Percentiles rank a stretch among this genome's conserved stretches.
These are phyloP conservation scores for Fusarium equiseti DNA, from an alignment of 2,329 filamentous ascomycete species.

Conservation along the genomic window DNA sequence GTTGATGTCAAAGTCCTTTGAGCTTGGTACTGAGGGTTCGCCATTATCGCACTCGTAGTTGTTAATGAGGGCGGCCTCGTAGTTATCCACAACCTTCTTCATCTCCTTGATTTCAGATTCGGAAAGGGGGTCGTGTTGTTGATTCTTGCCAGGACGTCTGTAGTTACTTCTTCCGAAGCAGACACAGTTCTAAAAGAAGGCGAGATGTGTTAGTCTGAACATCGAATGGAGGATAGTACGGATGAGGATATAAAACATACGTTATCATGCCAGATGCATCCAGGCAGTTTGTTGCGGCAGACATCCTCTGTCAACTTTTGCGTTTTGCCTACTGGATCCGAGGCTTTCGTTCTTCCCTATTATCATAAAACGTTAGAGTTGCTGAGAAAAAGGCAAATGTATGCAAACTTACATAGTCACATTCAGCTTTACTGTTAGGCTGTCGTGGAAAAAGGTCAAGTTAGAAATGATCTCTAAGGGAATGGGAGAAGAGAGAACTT, in stretches of 20 bases:
- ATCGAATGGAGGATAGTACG: background rate
- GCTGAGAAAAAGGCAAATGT: background rate
- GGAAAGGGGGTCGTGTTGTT: background rate
- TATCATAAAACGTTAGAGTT: background rate
- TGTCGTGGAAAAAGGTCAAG: background rate
- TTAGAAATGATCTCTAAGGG: background rate
- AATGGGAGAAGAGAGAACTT: background rate
- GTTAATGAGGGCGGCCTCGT: constrained; percentile 1
- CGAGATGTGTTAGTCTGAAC: background rate
- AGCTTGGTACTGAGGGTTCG: background rate
- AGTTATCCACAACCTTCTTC: constrained; percentile 4
- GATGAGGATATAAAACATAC: background rate
- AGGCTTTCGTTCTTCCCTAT: background rate
- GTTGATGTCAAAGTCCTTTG: background rate
- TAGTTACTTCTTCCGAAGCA: background rate
- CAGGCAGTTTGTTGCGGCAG: background rate
- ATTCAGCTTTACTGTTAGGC: background rate
- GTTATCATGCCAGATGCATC: constrained; percentile 8
- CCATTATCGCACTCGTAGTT: constrained; percentile 10
- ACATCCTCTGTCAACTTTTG: background rate
- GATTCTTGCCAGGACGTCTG: background rate
- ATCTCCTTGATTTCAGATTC: background rate
- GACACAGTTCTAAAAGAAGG: background rate
- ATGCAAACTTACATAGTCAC: background rate
- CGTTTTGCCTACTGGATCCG: background rate